Base-by-base conservation (phyloP, 345 rosid species). In the Gossypium longicalyx region DNA sequence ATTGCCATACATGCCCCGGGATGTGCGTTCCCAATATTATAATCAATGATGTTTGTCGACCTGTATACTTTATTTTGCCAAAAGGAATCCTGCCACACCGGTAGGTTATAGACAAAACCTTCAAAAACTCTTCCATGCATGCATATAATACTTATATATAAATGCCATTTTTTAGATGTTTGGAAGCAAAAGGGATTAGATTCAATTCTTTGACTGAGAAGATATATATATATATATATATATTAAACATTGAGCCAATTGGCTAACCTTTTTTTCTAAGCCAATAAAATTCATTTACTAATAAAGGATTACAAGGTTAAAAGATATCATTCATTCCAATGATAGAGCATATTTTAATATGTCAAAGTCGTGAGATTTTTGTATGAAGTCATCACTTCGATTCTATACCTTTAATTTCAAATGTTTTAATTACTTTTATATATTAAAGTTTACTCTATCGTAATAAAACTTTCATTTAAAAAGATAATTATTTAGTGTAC, bases 1-100 rank as follows among this genome's bases (percentile, higher is more conserved):
- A 52, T 17, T 51, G 73, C 73, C 17, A 29, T 27, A 70, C 47
- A 52, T 52, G 16, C 73, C 29, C 47, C 73, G 73, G 22, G 15
- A 11, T 23, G 2, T 52, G 60, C 73, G 60, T 60, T 70, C 17
- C 15, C 16, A 27, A 69, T 25, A 51, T 27, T 16, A 51, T 3
- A 69, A 27, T 27, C 12, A 27, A 27, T 52, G 47, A 52, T 51
- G 44, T 34, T 27, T 69, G 72, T 69, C 59, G 6, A 16, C 15
- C 44, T 5, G 1, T 16, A 16, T 10, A 9, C 41, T 4, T 51
- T 17, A 17, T 25, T 16, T 68, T 17, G 45, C 16, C 27, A 29
- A 70, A 65, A 10, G 11, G 6, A 52, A 52, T 29, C 73, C 47
- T 70, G 29, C 61, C 17, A 25, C 0, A 70, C 47, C 41, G 15